Percentiles rank a stretch among this genome's conserved stretches.
Conservation (phyloP, 768 basidiomycete species). For the Psilocybe cyanescens region DNA sequence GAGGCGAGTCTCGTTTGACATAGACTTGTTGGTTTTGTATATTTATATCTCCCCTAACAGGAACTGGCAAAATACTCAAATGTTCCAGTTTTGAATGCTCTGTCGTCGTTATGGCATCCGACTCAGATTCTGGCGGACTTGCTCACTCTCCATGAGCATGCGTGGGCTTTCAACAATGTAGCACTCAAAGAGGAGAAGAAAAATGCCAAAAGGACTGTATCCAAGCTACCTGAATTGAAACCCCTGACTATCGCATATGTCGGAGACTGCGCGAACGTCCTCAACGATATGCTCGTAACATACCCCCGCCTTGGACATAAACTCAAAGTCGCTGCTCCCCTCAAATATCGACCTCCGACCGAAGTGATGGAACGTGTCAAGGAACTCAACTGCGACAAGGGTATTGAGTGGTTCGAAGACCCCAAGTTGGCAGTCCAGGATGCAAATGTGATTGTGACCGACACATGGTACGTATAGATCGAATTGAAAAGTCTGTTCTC, state of each 20-base stretch:
- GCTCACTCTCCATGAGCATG: slow-evolving; percentile 84
- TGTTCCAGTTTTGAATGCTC: slow-evolving; percentile 95
- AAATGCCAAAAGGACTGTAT: slow-evolving; percentile 21
- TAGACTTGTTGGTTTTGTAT: not conserved
- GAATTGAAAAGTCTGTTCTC: not conserved
- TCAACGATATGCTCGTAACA: slow-evolving; percentile 97
- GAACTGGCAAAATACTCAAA: slow-evolving; percentile 89
- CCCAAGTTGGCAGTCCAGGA: slow-evolving; percentile 86
- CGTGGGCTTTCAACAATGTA: slow-evolving; percentile 51
- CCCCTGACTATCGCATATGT: slow-evolving; percentile 92
- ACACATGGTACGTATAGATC: slow-evolving; percentile 78
- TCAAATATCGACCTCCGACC: slow-evolving; percentile 68
- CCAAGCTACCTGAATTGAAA: slow-evolving; percentile 52
- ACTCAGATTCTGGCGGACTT: slow-evolving; percentile 95
- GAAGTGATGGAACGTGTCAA: slow-evolving; percentile 84
- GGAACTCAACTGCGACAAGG: slow-evolving; percentile 72
- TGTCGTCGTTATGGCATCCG: slow-evolving; percentile 96
- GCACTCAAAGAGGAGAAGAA: slow-evolving; percentile 5
- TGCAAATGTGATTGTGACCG: slow-evolving; percentile 95
- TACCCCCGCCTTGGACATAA: slow-evolving; percentile 90
- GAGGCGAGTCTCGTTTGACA: slow-evolving; percentile 58
- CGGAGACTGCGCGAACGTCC: slow-evolving; percentile 93
- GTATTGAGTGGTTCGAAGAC: slow-evolving; percentile 74
- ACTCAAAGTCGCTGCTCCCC: slow-evolving; percentile 83
- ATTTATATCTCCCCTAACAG: slow-evolving; percentile 41